phyloP scores from a whole-genome alignment of 163 green algal species.

The Smithsoniella earleae region DNA sequence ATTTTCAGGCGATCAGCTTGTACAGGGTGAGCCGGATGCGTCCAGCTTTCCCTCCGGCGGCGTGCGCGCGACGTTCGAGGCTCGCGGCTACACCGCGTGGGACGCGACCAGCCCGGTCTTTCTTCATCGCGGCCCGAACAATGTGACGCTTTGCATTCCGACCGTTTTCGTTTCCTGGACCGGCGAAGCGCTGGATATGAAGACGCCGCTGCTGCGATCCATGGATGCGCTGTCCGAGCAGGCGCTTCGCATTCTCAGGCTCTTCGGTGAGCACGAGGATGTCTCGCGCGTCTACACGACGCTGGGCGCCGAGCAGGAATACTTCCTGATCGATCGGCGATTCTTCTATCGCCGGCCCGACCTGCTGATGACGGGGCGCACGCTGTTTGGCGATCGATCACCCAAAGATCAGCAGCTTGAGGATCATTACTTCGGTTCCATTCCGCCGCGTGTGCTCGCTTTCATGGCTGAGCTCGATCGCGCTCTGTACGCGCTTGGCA shows the following conservation, averaged over 20 bases:
- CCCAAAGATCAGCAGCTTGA: slow-evolving; percentile 34
- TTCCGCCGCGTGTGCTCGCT: slow-evolving; percentile 27
- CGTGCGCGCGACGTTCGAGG: slow-evolving; percentile 36
- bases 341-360: slow-evolving; percentile 37
- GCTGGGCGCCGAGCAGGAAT: slow-evolving; percentile 39
- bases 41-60: slow-evolving; percentile 39
- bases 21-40: slow-evolving; percentile 38
- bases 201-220: slow-evolving; percentile 38
- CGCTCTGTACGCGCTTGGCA: slow-evolving; percentile 38
- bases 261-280: slow-evolving; percentile 23
- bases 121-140: slow-evolving; percentile 30
- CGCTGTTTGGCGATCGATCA: slow-evolving; percentile 32
- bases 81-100: slow-evolving; percentile 35
- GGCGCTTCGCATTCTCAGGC: slow-evolving; percentile 35
- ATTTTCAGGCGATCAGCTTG: slow-evolving; percentile 34
- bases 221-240: slow-evolving; percentile 33
- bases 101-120: slow-evolving; percentile 35
- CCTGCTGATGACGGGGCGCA: slow-evolving; percentile 36
- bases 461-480: slow-evolving; percentile 38
- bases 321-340: slow-evolving; percentile 34
- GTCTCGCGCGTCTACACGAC: slow-evolving; percentile 23
- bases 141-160: slow-evolving; percentile 34
- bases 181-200: slow-evolving; percentile 38
- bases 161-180: slow-evolving; percentile 37
- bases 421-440: slow-evolving; percentile 39